A percentile compares a stretch with the other conserved stretches of the same genome.
These are phyloP conservation scores for maize (Zea mays) DNA, from an alignment of 176 grass and related monocot genomes.

Conservation along the genomic window DNA sequence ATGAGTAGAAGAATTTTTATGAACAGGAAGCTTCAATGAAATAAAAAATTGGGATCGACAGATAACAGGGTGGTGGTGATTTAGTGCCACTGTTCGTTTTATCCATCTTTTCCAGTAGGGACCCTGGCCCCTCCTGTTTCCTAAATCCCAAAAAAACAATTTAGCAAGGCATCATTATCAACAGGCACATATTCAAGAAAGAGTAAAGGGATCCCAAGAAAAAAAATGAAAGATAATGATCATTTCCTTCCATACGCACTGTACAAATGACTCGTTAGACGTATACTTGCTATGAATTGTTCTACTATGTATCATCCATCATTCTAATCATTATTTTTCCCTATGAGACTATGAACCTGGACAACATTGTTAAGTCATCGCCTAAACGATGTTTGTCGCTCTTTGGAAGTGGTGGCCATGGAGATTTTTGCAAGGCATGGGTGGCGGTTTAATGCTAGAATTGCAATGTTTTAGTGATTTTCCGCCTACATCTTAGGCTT, in stretches of 20 bases:
- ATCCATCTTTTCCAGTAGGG: neutral
- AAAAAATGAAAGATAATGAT: neutral
- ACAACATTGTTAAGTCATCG: neutral
- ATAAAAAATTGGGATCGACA: neutral
- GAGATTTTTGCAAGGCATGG: too few relatives aligned
- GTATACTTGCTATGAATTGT: neutral
- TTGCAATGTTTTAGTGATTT: too few relatives aligned
- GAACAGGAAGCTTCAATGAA: slow-evolving; percentile 24
- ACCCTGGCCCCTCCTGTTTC: neutral
- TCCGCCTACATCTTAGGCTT: too few relatives aligned
- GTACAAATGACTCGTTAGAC: neutral
- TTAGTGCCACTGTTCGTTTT: neutral
- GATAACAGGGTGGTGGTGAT: neutral
- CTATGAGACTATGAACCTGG: neutral
- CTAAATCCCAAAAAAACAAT: neutral
- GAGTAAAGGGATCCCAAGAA: neutral
- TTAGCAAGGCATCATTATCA: neutral
- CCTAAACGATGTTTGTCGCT: too few relatives aligned
- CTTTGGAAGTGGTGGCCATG: too few relatives aligned
- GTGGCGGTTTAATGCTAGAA: too few relatives aligned
- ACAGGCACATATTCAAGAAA: neutral
- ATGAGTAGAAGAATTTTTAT: neutral
- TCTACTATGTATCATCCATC: neutral
- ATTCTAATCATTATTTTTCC: neutral
- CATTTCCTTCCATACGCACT: neutral